These are phyloP conservation scores for Pseudophaeomoniella oleicola DNA, from an alignment of 2,329 filamentous ascomycete genomes.

Conservation along the genomic window DNA sequence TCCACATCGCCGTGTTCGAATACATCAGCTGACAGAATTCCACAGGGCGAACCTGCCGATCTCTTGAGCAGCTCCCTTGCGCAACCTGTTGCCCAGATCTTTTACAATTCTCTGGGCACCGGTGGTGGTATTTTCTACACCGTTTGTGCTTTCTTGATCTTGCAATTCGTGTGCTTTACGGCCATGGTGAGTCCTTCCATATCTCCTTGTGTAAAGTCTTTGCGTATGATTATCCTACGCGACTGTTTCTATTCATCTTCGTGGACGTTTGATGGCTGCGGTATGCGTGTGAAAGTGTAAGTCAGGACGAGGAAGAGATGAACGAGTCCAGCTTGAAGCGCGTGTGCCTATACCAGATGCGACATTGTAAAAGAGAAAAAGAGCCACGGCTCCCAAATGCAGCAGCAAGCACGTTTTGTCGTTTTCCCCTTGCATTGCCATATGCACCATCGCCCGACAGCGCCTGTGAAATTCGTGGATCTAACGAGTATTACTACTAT, in stretches of 20 bases:
- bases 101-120: slow-evolving; percentile 42
- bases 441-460: no score
- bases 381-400: no score
- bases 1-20: no score
- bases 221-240: slow-evolving; percentile 1
- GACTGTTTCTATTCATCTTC: slow-evolving; percentile 1
- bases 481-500: no score
- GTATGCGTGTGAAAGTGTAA: slow-evolving; percentile 2
- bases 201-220: background rate
- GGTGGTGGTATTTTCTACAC: slow-evolving; percentile 39
- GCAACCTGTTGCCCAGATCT: slow-evolving; percentile 43
- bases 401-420: no score
- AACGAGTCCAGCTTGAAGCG: background rate
- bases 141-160: slow-evolving; percentile 41
- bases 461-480: no score
- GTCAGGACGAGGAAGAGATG: background rate
- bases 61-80: slow-evolving; percentile 32
- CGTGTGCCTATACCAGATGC: background rate
- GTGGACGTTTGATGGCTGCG: slow-evolving; percentile 5
- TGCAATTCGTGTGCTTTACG: slow-evolving; percentile 45
- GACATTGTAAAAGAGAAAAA: background rate
- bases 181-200: slow-evolving; percentile 21
- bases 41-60: slow-evolving; percentile 14
- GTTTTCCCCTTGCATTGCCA: no score
- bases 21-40: no score